Evolutionary conservation across 2,329 filamentous ascomycete species (phyloP).

Genomic region (Falciphora oryzae): DNA sequence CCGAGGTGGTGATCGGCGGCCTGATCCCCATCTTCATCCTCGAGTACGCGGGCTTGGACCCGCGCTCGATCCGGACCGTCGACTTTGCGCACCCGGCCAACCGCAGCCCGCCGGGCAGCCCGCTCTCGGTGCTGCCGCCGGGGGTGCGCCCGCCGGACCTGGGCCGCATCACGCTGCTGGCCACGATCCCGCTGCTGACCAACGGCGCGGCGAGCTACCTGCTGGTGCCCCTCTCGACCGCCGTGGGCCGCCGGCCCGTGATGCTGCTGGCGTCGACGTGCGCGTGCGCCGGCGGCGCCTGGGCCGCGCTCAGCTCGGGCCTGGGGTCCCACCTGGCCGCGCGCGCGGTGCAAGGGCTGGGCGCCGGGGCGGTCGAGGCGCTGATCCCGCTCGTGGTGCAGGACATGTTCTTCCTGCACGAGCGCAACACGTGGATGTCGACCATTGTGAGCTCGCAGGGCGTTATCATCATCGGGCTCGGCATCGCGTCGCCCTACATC

Average conservation of each 20-base stretch:
- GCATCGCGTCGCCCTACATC: slow-evolving; percentile 24
- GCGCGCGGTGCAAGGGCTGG: slow-evolving; percentile 28
- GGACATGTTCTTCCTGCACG: slow-evolving; percentile 33
- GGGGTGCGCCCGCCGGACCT: slow-evolving; percentile 25
- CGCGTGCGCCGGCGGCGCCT: slow-evolving; percentile 30
- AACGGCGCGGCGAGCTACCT: slow-evolving; percentile 30
- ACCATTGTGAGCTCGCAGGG: slow-evolving; percentile 24
- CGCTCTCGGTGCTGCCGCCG: slow-evolving; percentile 24
- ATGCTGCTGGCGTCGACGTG: slow-evolving; percentile 26
- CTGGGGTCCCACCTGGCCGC: slow-evolving; percentile 25
- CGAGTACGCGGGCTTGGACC: slow-evolving; percentile 28
- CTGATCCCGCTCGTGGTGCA: slow-evolving; percentile 32
- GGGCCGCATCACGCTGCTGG: slow-evolving; percentile 25
- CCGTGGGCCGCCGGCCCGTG: slow-evolving; percentile 30
- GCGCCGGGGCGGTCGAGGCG: slow-evolving; percentile 29
- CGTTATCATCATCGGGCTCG: slow-evolving; percentile 24
- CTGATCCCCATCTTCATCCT: slow-evolving; percentile 29
- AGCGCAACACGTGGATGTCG: slow-evolving; percentile 29
- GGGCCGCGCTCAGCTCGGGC: slow-evolving; percentile 27
- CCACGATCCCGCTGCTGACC: slow-evolving; percentile 28
- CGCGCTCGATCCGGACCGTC: slow-evolving; percentile 23
- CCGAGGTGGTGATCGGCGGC: slow-evolving; percentile 23
- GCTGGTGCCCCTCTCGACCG: slow-evolving; percentile 32
- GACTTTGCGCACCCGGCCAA: slow-evolving; percentile 15
- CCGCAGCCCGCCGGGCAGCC: slow-evolving; percentile 16